A percentile compares a stretch with the other conserved stretches of the same genome.
phyloP scores from a whole-genome alignment of 2,329 filamentous ascomycete genomes.

The Chaetomiaceae sp. region DNA sequence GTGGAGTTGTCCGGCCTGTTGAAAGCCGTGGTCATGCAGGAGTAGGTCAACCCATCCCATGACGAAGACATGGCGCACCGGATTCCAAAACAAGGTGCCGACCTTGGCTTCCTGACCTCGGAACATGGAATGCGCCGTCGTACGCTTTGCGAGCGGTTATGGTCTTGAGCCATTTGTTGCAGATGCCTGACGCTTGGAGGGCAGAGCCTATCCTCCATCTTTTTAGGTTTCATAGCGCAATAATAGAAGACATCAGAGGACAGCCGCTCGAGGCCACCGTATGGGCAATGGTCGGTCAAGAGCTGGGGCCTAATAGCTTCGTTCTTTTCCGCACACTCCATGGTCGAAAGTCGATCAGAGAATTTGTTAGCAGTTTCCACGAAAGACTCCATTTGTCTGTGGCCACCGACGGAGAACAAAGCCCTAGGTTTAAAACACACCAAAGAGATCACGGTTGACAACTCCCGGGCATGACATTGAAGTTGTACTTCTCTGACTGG shows the following conservation, averaged over 20 bases:
- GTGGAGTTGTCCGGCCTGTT: not conserved
- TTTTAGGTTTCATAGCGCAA: not conserved
- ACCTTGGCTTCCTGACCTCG: not conserved
- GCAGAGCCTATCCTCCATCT: not conserved
- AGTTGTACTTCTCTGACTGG: not conserved
- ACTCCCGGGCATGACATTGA: not conserved
- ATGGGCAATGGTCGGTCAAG: conserved; percentile 4
- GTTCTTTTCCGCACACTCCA: conserved; percentile 3
- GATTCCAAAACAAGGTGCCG: not conserved
- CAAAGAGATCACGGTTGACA: not conserved
- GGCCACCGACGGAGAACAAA: conserved; percentile 4
- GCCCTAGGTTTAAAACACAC: conserved; percentile 1
- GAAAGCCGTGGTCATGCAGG: not conserved
- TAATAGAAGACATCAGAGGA: conserved; percentile 7
- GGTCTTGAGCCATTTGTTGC: not conserved
- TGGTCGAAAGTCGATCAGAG: too few relatives aligned
- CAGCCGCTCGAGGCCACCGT: conserved; percentile 4
- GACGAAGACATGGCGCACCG: not conserved
- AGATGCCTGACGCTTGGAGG: not conserved
- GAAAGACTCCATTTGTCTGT: conserved; percentile 3
- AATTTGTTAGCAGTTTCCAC: not conserved
- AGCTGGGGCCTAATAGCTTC: not conserved
- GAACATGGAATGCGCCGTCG: not conserved
- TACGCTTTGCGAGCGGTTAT: too few relatives aligned
- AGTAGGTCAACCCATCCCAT: not conserved